Conservation (phyloP, 441 rosid genomes). For the Aleurites moluccanus region DNA sequence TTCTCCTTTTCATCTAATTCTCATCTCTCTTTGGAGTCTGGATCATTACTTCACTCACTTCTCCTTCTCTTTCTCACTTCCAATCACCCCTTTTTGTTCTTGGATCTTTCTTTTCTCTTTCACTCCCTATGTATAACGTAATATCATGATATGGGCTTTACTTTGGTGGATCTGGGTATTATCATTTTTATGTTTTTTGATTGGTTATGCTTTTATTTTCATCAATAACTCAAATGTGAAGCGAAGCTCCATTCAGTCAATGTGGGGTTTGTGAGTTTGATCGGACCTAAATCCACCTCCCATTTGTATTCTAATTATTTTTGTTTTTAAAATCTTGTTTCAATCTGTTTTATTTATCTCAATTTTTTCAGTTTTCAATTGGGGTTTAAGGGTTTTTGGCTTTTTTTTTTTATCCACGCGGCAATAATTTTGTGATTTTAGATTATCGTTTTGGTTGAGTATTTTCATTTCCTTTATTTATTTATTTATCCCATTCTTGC, state of each 20-base stretch:
- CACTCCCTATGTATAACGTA: too few relatives aligned
- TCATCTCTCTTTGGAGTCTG: neutral
- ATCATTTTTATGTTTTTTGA: neutral
- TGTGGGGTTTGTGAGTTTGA: constrained; percentile 2
- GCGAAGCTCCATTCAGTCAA: neutral
- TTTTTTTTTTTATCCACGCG: neutral
- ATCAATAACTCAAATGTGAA: constrained; percentile 6
- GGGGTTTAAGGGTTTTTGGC: constrained; percentile 1
- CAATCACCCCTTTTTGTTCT: neutral
- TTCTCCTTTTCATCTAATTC: neutral
- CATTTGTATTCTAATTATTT: neutral
- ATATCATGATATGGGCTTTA: constrained; percentile 11
- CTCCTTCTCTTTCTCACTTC: neutral
- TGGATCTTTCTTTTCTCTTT: neutral
- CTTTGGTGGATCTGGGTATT: constrained; percentile 22
- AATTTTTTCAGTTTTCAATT: neutral
- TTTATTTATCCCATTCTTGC: neutral
- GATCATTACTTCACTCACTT: neutral
- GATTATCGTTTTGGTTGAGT: neutral
- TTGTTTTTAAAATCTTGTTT: neutral
- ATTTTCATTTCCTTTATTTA: neutral
- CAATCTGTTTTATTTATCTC: neutral
- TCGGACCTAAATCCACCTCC: neutral
- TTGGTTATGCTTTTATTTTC: constrained; percentile 8
- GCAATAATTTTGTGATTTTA: neutral